A percentile compares a stretch with the other conserved stretches of the same genome.
phyloP scores from a whole-genome alignment of 2,329 filamentous ascomycete species.

The Curvularia sp. region DNA sequence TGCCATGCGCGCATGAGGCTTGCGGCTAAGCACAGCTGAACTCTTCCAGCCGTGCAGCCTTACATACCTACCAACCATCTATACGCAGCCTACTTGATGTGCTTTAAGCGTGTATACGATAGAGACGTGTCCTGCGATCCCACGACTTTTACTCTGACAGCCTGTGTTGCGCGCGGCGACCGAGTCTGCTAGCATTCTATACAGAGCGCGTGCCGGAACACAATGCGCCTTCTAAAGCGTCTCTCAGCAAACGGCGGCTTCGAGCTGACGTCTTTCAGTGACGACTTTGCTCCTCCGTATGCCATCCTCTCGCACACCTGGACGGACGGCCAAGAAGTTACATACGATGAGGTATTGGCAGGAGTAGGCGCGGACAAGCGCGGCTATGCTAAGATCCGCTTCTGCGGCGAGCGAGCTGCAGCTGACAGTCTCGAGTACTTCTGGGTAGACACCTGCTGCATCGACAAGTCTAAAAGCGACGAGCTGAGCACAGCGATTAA shows the following conservation, averaged over 20 bases:
- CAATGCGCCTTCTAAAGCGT: constrained; percentile 31
- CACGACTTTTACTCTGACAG: constrained; percentile 13
- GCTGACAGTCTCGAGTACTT: constrained; percentile 17
- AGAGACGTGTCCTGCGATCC: constrained; percentile 11
- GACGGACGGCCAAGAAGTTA: constrained; percentile 27
- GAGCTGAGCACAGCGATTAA: too few relatives aligned
- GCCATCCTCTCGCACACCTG: constrained; percentile 34
- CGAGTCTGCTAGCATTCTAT: constrained; percentile 14
- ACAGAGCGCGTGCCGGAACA: constrained; percentile 6
- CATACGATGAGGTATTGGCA: constrained; percentile 23
- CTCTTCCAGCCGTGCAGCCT: constrained; percentile 4
- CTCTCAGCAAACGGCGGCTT: constrained; percentile 21
- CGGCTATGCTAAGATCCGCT: constrained; percentile 23
- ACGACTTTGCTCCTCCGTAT: constrained; percentile 23
- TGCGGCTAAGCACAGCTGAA: constrained; percentile 7
- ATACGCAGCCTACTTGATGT: constrained; percentile 3
- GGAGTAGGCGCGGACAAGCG: constrained; percentile 21
- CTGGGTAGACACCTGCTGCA: too few relatives aligned
- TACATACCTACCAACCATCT: not conserved
- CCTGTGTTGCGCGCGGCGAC: constrained; percentile 8
- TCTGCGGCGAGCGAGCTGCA: constrained; percentile 19
- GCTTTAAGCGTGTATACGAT: constrained; percentile 2
- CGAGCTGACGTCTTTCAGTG: constrained; percentile 22
- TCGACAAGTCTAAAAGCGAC: too few relatives aligned
- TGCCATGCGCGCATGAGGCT: not conserved